Base-by-base conservation (phyloP, 208 protist species). In the Trypanosoma mega region DNA sequence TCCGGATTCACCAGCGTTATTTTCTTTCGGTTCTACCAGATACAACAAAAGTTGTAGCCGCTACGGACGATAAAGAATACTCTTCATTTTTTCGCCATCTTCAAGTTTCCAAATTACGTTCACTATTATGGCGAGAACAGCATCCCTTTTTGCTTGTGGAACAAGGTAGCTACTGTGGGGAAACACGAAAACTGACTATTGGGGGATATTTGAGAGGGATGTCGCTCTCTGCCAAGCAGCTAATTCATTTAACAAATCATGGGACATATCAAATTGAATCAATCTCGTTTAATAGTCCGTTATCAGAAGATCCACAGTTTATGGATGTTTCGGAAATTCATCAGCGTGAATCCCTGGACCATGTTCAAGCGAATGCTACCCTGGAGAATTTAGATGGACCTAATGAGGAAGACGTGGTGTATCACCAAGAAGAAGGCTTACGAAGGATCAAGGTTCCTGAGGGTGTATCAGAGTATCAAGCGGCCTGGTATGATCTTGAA, bases 201-300 rank as follows among this genome's bases (percentile, higher is more conserved):
- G 50, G 70, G 6, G 88, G 88, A 1, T 70, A 84, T 61, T 59
- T 95, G 24, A 68, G 83, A 51, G 88, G 88, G 12, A 81, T 80
- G 80, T 70, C 77, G 11, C 70, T 95, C 34, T 85, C 80, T 34
- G 82, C 88, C 0, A 85, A 67, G 29, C 88, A 95, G 54, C 64
- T 95, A 20, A 63, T 95, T 45, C 85, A 95, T 63, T 51, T 95
- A 8, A 95, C 88, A n/a, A 90, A 92, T 67, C 68, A 92, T 57
- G 88, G 88, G 20, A 92, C 88, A 31, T 95, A 83, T 71, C 88
- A 95, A 59, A 68, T 95, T 48, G 80, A 78, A 21, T 81, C 62
- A 29, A 85, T 92, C 37, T 61, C 44, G 18, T 14, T 58, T 18
- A 46, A 12, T 30, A 51, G 66, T 49, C 41, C 58, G 11, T 44